Base-by-base conservation (phyloP, 1,284 basidiomycete species). In the Marasmius fiardii region DNA sequence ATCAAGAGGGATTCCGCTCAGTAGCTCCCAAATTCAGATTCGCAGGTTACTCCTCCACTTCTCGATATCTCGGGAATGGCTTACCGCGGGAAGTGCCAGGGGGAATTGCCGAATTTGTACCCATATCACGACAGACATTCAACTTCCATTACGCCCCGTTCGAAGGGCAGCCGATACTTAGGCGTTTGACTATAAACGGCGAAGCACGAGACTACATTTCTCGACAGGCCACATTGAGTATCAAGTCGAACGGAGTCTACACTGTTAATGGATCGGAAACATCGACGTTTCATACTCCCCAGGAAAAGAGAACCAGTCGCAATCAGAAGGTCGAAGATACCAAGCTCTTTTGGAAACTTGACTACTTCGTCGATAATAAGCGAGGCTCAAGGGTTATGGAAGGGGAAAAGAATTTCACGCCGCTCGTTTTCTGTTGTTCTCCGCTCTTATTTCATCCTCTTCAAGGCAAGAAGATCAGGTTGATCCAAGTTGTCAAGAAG, bases 1-100 rank as follows among this genome's bases (percentile, higher is more conserved):
- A 92, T 64, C 90, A 92, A 68, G 90, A 92, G 70, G 85, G 87
- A 6, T 89, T 88, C 61, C 81, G 88, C 26, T 76, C 79, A 11
- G 75, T 85, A 16, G 72, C 75, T 21, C 81, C 85, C 18, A 68
- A 73, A 11, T 85, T 91, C 71, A 76, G 73, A 55, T 79, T 85
- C 47, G 72, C 74, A n/a, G 81, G 81, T 51, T 80, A 79, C 58
- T 73, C 74, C 20, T 66, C 65, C 33, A 66, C 68, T 26, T 64
- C 67, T 12, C 72, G 74, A 52, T 65, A 68, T 18, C 53, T 71
- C 47, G 59, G 65, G n/a, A 4, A 41, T 4, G 39, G 39, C 16
- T n/a, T 41, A 43, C 60, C 65, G 50, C 63, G 68, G 52, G 59
- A 61, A 37, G 65, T 63, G 28, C 67, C 69, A 48, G 61, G 64